phyloP scores from a whole-genome alignment of 2,329 filamentous ascomycete species.

The Thelonectria discophora region DNA sequence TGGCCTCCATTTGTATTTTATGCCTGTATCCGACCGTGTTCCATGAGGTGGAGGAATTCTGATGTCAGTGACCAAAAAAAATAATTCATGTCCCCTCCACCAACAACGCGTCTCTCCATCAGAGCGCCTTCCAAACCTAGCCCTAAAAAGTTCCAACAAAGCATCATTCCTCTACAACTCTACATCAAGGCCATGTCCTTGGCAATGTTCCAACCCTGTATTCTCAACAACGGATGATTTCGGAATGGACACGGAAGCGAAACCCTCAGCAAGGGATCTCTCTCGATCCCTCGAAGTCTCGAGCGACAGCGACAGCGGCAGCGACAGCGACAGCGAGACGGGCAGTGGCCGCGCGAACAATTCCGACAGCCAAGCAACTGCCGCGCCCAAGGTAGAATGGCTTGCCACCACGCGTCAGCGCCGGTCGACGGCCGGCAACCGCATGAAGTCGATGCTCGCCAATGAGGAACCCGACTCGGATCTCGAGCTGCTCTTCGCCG shows the following conservation, averaged over 20 bases:
- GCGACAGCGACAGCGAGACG: conserved; percentile 43
- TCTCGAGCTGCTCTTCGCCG: conserved; percentile 78
- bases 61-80: conserved; percentile 40
- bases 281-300: conserved; percentile 44
- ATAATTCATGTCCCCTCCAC: conserved; percentile 25
- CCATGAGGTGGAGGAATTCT: conserved; percentile 5
- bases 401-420: conserved; percentile 77
- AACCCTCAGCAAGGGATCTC: conserved; percentile 46
- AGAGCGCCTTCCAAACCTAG: background rate
- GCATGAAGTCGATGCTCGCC: conserved; percentile 80
- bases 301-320: conserved; percentile 45
- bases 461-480: conserved; percentile 75
- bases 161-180: background rate
- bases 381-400: conserved; percentile 64
- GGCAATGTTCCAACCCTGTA: background rate
- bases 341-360: conserved; percentile 43
- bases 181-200: conserved; percentile 35
- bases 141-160: background rate
- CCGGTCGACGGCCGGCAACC: conserved; percentile 84
- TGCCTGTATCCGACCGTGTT: no score
- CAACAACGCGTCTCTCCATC: conserved; percentile 35
- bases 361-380: conserved; percentile 50
- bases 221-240: conserved; percentile 23
- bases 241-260: conserved; percentile 44
- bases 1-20: no score